Evolutionary conservation across 306 rosid genomes (phyloP), one percentile per base, ranked within the genome.

Genomic region (Alnus glutinosa): DNA sequence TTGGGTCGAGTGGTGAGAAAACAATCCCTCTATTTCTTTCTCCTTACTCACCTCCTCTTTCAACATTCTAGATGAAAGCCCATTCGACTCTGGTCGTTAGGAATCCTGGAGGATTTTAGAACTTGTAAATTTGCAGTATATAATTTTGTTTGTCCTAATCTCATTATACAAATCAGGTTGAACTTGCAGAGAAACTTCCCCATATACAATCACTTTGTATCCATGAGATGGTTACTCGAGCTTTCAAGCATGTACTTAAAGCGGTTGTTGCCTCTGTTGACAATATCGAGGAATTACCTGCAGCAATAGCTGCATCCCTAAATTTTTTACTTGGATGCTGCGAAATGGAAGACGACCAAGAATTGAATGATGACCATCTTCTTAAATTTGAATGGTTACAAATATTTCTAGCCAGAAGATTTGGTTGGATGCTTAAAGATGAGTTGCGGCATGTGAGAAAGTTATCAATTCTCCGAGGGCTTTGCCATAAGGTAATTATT

Each of bases 141-240:
- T 55, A 59, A 14, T 73, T 73, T 75, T 46, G 34, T 44, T 79
- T 79, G 58, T 73, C 79, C 86, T 91, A 73, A 89, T 83, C 42
- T 59, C 9, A 19, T 39, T 79, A 58, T 62, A 61, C 83, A 72
- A 37, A 64, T 66, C 92, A 95, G 98, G 97, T 92, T 84, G 93
- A 91, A 82, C 97, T 92, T 70, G 91, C 98, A 0, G 89, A 89
- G 83, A 86, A 87, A 85, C 98, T 95, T 85, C 97, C 98, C 78
- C 98, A 95, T 78, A 95, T 95, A 81, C 98, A 90, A 79, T 93
- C 98, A 16, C 98, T 95, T 78, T 92, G 98, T 86, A 88, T 95
- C 79, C 98, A 95, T 69, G 98, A 95, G 92, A 95, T 92, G 98
- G 89, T 92, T 59, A 90, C 91, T 71, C 94, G 98, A 77, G 97